Evolutionary conservation across 306 rosid species (phyloP).

Genomic region (Erythrophleum fordii): DNA sequence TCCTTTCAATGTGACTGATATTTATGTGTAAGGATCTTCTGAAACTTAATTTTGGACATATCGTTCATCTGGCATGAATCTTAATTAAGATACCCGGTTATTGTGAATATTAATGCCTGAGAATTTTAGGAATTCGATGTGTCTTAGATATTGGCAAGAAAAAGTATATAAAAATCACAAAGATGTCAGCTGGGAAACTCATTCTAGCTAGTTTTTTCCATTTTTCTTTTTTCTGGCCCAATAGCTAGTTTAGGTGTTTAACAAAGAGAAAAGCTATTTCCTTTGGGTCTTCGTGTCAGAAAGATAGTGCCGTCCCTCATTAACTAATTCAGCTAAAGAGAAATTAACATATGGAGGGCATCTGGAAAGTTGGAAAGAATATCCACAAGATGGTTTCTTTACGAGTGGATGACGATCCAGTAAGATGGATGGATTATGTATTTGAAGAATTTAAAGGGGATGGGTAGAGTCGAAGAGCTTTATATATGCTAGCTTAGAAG

Average conservation of each 20-base stretch:
- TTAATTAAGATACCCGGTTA: neutral
- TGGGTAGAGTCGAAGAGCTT: no score
- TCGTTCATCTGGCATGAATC: neutral
- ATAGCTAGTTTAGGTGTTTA: neutral
- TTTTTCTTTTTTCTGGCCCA: no score
- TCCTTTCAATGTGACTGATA: neutral
- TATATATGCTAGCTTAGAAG: no score
- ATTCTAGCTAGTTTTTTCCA: no score
- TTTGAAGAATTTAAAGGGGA: no score
- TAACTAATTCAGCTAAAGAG: neutral
- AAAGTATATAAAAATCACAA: neutral
- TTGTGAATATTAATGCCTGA: neutral
- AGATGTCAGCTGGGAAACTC: neutral
- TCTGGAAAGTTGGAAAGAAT: neutral
- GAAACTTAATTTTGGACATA: neutral
- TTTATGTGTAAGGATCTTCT: no score
- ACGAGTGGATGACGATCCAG: neutral
- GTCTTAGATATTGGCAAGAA: neutral
- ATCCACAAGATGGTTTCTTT: neutral
- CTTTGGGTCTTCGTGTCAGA: neutral
- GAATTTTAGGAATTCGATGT: neutral
- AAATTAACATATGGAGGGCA: neutral
- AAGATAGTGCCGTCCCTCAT: neutral
- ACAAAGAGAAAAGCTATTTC: neutral
- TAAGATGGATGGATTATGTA: neutral